phyloP scores from a whole-genome alignment of 1,284 basidiomycete species.

The Fomitopsis schrenkii region DNA sequence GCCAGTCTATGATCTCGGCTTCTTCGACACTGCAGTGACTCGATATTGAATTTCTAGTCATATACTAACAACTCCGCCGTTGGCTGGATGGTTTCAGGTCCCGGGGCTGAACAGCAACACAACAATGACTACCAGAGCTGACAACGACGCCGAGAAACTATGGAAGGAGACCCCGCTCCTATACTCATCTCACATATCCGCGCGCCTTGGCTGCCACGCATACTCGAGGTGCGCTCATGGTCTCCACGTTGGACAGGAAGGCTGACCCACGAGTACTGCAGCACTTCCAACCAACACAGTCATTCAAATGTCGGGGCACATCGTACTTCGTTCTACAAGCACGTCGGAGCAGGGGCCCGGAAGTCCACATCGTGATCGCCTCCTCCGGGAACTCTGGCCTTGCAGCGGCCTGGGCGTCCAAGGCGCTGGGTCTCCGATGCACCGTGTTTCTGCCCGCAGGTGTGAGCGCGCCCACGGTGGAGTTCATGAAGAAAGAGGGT shows the following conservation, averaged over 20 bases:
- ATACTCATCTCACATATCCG: constrained; percentile 52
- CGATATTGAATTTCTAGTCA: too few species aligned
- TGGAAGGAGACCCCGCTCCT: constrained; percentile 65
- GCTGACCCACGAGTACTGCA: neutral
- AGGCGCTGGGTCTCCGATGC: constrained; percentile 49
- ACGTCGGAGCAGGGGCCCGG: constrained; percentile 43
- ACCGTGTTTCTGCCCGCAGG: constrained; percentile 63
- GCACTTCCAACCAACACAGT: constrained; percentile 69
- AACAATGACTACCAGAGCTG: constrained; percentile 1
- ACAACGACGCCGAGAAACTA: constrained; percentile 18
- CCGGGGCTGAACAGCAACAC: neutral
- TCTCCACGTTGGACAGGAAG: neutral
- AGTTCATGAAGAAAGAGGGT: constrained; percentile 45
- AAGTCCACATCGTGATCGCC: constrained; percentile 59
- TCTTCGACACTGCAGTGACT: too few species aligned
- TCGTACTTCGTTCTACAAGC: constrained; percentile 55
- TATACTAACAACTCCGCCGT: too few species aligned
- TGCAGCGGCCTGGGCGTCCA: constrained; percentile 63
- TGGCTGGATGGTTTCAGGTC: neutral
- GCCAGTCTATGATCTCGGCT: too few species aligned
- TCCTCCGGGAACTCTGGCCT: constrained; percentile 74
- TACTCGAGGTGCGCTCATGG: constrained; percentile 53
- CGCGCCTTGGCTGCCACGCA: constrained; percentile 44
- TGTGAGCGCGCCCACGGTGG: constrained; percentile 42
- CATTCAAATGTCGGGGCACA: constrained; percentile 74